Conservation (phyloP, 1,284 basidiomycete species). For the Puccinia sorghi region DNA sequence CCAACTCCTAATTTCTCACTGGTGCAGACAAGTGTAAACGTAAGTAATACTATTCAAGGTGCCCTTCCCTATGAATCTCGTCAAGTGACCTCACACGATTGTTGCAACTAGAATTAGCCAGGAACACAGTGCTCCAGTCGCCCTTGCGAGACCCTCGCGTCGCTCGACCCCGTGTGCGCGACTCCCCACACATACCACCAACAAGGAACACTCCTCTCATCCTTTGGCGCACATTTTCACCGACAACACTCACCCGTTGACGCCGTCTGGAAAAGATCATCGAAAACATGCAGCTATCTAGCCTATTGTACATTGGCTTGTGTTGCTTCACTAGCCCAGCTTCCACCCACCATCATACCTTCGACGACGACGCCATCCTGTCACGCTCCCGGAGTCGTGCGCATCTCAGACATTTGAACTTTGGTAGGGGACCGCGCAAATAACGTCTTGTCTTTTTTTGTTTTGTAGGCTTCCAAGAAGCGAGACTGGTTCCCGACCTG, state of each 20-base stretch:
- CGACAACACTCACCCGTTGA: neutral
- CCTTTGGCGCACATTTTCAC: too few relatives aligned
- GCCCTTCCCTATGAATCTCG: too few relatives aligned
- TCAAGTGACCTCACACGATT: too few relatives aligned
- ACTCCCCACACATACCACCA: too few relatives aligned
- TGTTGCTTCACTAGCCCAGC: constrained; percentile 1
- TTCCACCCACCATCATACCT: constrained; percentile 6
- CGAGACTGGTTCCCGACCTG: constrained; percentile 10
- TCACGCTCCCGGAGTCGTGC: neutral
- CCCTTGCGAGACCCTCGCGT: too few relatives aligned
- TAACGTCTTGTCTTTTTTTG: neutral
- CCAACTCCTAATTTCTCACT: too few relatives aligned
- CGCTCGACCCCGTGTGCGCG: too few relatives aligned
- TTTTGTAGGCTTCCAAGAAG: neutral
- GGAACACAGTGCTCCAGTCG: too few relatives aligned
- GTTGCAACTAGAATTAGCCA: too few relatives aligned
- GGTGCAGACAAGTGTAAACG: too few relatives aligned
- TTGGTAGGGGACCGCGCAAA: neutral
- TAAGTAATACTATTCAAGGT: too few relatives aligned
- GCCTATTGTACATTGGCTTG: neutral
- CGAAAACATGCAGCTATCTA: neutral
- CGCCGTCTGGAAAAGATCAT: neutral
- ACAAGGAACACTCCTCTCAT: too few relatives aligned
- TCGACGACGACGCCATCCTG: constrained; percentile 5
- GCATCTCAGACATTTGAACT: neutral